phyloP scores from a whole-genome alignment of 2,329 filamentous ascomycete species.

The Aspergillus clavatus region DNA sequence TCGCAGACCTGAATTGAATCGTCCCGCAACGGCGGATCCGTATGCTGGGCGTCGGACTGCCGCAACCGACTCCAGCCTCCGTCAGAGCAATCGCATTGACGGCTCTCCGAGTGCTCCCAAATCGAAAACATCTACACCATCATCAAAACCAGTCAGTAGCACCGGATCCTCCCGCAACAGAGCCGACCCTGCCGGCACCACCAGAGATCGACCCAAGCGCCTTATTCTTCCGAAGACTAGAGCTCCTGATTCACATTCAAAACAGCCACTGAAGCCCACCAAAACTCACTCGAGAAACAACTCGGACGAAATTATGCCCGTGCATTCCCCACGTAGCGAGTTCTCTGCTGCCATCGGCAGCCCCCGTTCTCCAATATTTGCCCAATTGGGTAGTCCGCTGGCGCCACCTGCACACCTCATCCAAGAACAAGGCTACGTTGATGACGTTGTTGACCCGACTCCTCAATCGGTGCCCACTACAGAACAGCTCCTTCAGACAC shows the following conservation, averaged over 20 bases:
- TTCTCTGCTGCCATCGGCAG: conserved; percentile 37
- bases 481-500: neutral
- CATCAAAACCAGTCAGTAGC: conserved; percentile 24
- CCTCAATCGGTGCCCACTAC: neutral
- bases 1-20: conserved; percentile 34
- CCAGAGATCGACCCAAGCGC: conserved; percentile 28
- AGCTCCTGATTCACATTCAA: conserved; percentile 20
- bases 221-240: conserved; percentile 30
- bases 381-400: conserved; percentile 13
- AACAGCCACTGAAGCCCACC: conserved; percentile 7
- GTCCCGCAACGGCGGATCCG: conserved; percentile 33
- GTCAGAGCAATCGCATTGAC: conserved; percentile 24
- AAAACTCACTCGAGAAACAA: conserved; percentile 22
- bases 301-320: conserved; percentile 18
- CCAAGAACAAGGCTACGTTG: neutral
- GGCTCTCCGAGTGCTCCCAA: conserved; percentile 22
- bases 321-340: conserved; percentile 5
- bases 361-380: conserved; percentile 36
- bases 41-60: conserved; percentile 41
- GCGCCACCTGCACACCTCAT: neutral
- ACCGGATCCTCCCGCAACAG: conserved; percentile 32
- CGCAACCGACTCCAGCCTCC: conserved; percentile 48
- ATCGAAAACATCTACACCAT: conserved; percentile 30
- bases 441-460: neutral
- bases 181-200: conserved; percentile 24